Evolutionary conservation across 176 grass and related monocot species (phyloP), one percentile per base, ranked within the genome.

Genomic region (Zizania latifolia): DNA sequence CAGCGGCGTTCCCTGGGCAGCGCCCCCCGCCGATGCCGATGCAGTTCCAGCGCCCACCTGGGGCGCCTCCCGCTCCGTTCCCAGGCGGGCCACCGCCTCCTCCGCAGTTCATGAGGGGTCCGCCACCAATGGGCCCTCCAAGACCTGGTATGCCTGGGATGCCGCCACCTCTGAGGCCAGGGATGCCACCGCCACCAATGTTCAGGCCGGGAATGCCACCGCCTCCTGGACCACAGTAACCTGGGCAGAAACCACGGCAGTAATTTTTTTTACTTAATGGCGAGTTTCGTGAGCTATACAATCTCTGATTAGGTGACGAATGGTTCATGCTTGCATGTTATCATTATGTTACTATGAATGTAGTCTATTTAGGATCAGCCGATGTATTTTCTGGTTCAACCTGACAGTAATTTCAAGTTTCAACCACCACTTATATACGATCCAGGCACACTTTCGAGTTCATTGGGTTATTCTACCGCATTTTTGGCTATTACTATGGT

Each of bases 181-280:
- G 87, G 46, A 89, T 89, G 34, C 36, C n/a, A 82, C 82, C 82
- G 12, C 66, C 72, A 28, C 75, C 75, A 9, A 46, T 89, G 38
- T 89, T 68, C 64, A 68, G 83, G 36, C 83, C 83, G 8, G 83
- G 83, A 31, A 90, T 90, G 87, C 82, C 87, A 0, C 62, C 68
- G 8, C 72, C 54, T 1, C 88, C 83, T 11, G 81, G 81, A 1
- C 80, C 54, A 10, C 78, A 77, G 74, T 80, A 83, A 75, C 74
- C 46, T 24, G 61, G 65, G 10, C 82, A 81, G 58, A 89, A 78
- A 38, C 71, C 77, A 54, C 84, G 62, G 30, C 67, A 82, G 78
- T 86, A 40, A 32, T 15, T 17, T 33, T 36, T 31, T 33, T 36
- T 31, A 61, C 30, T 82, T 30, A 33, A 37, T 59, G 78, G 87